Percentiles rank a stretch among this genome's conserved stretches.
Conservation (phyloP, 768 basidiomycete species). For the Dioszegia aurantiaca region DNA sequence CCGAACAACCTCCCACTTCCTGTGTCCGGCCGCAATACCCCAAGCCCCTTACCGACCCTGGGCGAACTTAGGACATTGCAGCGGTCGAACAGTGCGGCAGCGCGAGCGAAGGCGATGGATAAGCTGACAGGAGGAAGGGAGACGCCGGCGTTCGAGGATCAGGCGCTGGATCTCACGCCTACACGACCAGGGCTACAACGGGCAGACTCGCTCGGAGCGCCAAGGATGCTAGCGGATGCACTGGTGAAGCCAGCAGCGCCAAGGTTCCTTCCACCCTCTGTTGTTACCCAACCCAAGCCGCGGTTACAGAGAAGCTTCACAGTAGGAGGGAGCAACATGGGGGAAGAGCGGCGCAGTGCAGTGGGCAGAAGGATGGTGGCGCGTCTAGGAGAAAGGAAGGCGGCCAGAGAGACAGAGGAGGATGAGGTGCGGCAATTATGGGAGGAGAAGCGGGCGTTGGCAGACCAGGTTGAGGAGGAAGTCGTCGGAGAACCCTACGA, state of each 20-base stretch:
- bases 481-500: constrained; percentile 15
- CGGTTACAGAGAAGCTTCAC: constrained; percentile 49
- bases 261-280: background rate
- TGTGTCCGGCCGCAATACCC: constrained; percentile 57
- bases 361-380: constrained; percentile 53
- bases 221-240: constrained; percentile 7
- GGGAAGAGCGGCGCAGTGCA: constrained; percentile 50
- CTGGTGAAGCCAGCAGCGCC: background rate
- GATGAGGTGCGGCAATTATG: constrained; percentile 34
- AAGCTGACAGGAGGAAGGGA: constrained; percentile 75
- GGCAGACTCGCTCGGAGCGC: constrained; percentile 43
- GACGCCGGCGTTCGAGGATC: constrained; percentile 53
- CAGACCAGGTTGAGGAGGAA: constrained; percentile 12
- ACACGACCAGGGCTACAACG: constrained; percentile 26
- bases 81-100: constrained; percentile 86
- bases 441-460: constrained; percentile 27
- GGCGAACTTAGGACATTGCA: constrained; percentile 73
- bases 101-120: constrained; percentile 73
- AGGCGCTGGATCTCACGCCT: constrained; percentile 11
- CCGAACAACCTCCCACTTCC: constrained; percentile 9
- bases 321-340: constrained; percentile 44
- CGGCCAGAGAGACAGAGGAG: constrained; percentile 40
- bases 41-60: constrained; percentile 66
- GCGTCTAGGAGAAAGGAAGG: constrained; percentile 43
- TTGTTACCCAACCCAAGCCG: constrained; percentile 25